A percentile compares a stretch with the other conserved stretches of the same genome.
Conservation (phyloP, 148 eudicot genomes). For the Tetragonia tetragonoides region DNA sequence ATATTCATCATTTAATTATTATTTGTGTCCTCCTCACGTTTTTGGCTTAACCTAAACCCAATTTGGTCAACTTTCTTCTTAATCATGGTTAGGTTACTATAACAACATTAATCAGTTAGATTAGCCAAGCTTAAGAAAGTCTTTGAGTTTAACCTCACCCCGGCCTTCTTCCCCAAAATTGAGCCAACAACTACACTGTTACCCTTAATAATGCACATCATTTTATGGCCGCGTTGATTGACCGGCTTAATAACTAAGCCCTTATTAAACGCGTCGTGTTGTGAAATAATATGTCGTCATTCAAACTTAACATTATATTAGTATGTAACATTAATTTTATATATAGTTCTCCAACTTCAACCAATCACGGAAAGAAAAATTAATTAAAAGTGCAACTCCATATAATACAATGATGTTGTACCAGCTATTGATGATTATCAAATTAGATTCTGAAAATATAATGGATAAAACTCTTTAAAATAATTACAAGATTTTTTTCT, state of each 20-base stretch:
- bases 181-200: background rate
- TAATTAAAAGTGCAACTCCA: background rate
- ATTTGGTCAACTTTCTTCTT: slow-evolving; percentile 36
- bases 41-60: slow-evolving; percentile 23
- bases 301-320: background rate
- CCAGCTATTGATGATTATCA: background rate
- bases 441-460: background rate
- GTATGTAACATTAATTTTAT: background rate
- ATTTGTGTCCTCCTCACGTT: slow-evolving; percentile 38
- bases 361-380: background rate
- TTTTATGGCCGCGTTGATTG: background rate
- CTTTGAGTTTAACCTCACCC: slow-evolving; percentile 1
- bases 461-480: background rate
- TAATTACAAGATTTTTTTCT: background rate
- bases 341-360: background rate
- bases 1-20: background rate
- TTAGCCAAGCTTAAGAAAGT: background rate
- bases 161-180: no score
- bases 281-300: background rate
- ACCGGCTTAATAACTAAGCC: background rate
- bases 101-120: background rate
- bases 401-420: background rate
- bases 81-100: slow-evolving; percentile 30
- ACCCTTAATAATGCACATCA: background rate
- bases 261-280: background rate